A percentile compares a stretch with the other conserved stretches of the same genome.
These are phyloP conservation scores for Chrysochromulina parva DNA, from an alignment of 78 protist species.

Conservation along the genomic window DNA sequence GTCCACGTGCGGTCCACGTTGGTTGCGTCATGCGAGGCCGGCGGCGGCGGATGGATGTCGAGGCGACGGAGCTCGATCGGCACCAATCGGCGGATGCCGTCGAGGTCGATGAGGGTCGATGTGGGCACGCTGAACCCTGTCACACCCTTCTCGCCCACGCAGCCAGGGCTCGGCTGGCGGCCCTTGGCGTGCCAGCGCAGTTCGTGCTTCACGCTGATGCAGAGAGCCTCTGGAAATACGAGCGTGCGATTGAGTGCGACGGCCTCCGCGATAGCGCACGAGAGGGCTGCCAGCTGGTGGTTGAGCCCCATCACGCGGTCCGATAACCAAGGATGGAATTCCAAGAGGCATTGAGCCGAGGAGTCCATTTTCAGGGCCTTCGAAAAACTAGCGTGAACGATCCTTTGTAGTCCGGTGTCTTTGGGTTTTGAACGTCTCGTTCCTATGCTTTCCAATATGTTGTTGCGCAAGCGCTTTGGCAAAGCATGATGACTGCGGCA, in stretches of 20 bases:
- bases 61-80: background rate
- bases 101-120: background rate
- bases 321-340: background rate
- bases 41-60: too few relatives aligned
- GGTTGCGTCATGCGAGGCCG: too few relatives aligned
- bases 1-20: background rate
- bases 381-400: too few relatives aligned
- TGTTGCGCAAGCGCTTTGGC: too few relatives aligned
- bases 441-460: too few relatives aligned
- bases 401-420: too few relatives aligned
- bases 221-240: background rate
- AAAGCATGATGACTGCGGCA: too few relatives aligned
- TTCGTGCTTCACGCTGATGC: background rate
- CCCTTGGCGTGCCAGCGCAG: background rate
- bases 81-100: background rate
- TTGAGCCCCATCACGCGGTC: conserved; percentile 20
- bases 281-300: conserved; percentile 15
- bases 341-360: background rate
- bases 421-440: too few relatives aligned
- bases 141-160: too few relatives aligned
- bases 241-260: background rate
- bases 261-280: background rate
- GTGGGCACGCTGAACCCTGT: too few relatives aligned
- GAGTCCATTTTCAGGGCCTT: too few relatives aligned
- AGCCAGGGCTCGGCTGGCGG: too few relatives aligned